Evolutionary conservation across 257 asterid genomes (phyloP), one percentile per base, ranked within the genome.

Genomic region (Primulina eburnea): DNA sequence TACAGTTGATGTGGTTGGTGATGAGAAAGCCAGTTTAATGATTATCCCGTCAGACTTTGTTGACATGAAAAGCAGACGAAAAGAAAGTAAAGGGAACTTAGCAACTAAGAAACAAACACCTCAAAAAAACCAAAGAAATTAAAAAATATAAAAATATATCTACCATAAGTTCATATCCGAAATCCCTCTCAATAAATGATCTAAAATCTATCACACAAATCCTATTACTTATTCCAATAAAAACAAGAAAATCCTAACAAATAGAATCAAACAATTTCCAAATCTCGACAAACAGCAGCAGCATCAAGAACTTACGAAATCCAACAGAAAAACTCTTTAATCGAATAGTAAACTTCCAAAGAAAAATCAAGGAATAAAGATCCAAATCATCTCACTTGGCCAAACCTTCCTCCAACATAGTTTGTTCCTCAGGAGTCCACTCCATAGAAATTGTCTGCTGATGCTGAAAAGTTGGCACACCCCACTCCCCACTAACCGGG

Each of bases 381-480:
- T 12, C 34, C 5, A 8, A 6, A 56, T 14, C 2, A 2, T 71
- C 92, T 83, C 21, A 92, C 98, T 85, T 65, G 60, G 73, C 71
- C 77, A 90, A 75, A 30, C 91, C 92, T 32, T 88, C 92, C 28
- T 92, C 98, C 68, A 92, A 65, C 1, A 77, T 60, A 16, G 82
- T 72, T 70, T 92, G 98, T 65, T 92, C 98, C 28, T 92, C 96
- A 14, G 81, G 88, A 18, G 90, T 90, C 98, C 98, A 92, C 30
- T 92, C 97, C 97, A 85, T 83, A 59, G 96, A 84, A 64, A 92
- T 81, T 26, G 83, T 85, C 72, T 85, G 92, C 77, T 88, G 86
- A 17, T 88, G 84, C 80, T 85, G 92, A 57, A 88, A 92, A 74
- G 82, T 86, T 30, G 93, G 91, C 35, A 85, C 82, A 10, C 90